Conservation (phyloP, 208 protist genomes). For the Trypanosoma cruzi region DNA sequence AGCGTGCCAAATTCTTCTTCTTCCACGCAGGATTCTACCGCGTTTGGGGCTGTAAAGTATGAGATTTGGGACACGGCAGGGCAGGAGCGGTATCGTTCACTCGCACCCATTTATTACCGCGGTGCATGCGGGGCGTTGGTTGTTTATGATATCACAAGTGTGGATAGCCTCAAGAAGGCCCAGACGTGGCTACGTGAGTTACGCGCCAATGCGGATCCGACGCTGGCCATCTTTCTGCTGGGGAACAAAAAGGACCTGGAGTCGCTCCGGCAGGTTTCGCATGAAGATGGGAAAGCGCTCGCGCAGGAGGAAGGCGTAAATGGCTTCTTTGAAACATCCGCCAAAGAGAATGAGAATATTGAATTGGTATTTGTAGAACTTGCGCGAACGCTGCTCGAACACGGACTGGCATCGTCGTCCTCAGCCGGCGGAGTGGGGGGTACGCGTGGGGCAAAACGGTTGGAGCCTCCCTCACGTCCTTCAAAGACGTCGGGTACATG, state of each 20-base stretch:
- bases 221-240: constrained; percentile 93
- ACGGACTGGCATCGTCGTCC: no score
- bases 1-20: constrained; percentile 45
- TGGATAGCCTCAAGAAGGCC: constrained; percentile 93
- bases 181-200: constrained; percentile 98
- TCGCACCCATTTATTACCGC: constrained; percentile 94
- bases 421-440: no score
- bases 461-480: no score
- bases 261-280: constrained; percentile 75
- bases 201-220: constrained; percentile 83
- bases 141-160: constrained; percentile 98
- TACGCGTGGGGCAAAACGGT: no score
- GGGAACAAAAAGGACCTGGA: constrained; percentile 98
- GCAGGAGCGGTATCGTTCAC: constrained; percentile 91
- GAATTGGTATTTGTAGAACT: constrained; percentile 89
- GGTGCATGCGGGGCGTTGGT: constrained; percentile 93
- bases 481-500: no score
- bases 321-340: constrained; percentile 87
- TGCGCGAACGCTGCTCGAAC: constrained; percentile 93
- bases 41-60: constrained; percentile 47
- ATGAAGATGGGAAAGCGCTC: constrained; percentile 68
- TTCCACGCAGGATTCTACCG: constrained; percentile 22
- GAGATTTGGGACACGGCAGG: constrained; percentile 94
- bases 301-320: constrained; percentile 74
- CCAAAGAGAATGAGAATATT: constrained; percentile 89